These are phyloP conservation scores for Lumnitzera littorea DNA, from an alignment of 345 rosid species.

Conservation along the genomic window DNA sequence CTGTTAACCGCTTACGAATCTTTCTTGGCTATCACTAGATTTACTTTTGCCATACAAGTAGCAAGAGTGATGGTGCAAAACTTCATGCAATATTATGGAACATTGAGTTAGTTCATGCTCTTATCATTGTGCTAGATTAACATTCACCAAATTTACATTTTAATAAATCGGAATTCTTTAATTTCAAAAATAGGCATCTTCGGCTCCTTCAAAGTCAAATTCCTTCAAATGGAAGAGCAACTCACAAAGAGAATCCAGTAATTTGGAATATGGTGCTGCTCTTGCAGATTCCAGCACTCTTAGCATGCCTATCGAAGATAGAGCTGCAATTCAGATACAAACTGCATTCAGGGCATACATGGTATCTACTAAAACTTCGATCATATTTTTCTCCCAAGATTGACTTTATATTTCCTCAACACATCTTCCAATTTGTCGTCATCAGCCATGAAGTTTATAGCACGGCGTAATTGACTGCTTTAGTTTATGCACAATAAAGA, in stretches of 20 bases:
- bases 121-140: no score
- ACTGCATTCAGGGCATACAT: constrained; percentile 68
- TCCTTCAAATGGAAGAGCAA: constrained; percentile 52
- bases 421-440: not conserved
- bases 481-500: not conserved
- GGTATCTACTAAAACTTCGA: constrained; percentile 24
- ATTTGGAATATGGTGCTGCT: constrained; percentile 9
- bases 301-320: constrained; percentile 37
- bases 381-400: not conserved
- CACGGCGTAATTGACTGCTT: not conserved
- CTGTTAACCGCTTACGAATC: no score
- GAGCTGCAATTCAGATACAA: constrained; percentile 66
- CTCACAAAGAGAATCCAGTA: constrained; percentile 18
- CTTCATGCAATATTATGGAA: no score
- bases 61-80: not conserved
- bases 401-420: not conserved
- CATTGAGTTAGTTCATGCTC: not conserved
- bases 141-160: not conserved
- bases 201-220: constrained; percentile 47
- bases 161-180: not conserved
- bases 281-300: constrained; percentile 16
- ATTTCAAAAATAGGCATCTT: constrained; percentile 36
- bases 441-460: not conserved
- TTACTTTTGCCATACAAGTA: no score
- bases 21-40: no score